phyloP scores from a whole-genome alignment of 2,329 filamentous ascomycete genomes.

The Ascomycota sp. region DNA sequence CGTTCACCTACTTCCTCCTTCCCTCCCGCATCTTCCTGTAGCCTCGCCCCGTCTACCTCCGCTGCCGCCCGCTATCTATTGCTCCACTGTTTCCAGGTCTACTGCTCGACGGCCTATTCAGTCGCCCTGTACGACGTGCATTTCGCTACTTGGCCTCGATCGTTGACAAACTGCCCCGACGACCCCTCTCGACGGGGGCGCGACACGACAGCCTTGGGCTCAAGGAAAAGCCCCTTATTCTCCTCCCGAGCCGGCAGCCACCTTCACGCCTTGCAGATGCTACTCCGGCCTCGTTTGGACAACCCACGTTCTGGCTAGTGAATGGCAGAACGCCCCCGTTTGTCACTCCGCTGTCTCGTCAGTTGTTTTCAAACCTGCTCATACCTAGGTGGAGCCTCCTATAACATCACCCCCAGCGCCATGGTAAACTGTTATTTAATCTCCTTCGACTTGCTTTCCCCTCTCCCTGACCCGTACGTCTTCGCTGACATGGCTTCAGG shows the following conservation, averaged over 20 bases:
- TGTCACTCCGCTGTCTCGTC: conserved; percentile 1
- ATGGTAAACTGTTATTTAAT: conserved; percentile 2
- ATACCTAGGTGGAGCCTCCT: neutral
- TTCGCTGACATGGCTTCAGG: conserved; percentile 28
- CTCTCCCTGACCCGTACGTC: neutral
- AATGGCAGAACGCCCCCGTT: neutral
- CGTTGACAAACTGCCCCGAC: no score
- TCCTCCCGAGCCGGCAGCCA: neutral
- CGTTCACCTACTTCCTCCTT: conserved; percentile 2
- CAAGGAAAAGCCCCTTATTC: neutral
- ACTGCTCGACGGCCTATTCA: no score
- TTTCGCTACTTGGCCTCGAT: no score
- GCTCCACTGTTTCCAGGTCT: neutral
- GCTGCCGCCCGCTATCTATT: conserved; percentile 5
- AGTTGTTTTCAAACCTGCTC: conserved; percentile 1
- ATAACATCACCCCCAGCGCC: neutral
- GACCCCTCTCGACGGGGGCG: no score
- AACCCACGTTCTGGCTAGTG: neutral
- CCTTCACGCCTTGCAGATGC: conserved; percentile 5
- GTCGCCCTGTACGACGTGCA: no score
- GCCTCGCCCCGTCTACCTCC: conserved; percentile 8
- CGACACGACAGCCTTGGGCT: no score
- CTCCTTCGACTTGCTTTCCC: neutral
- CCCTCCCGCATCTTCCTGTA: conserved; percentile 4
- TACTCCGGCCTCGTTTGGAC: neutral